Evolutionary conservation across 1,284 basidiomycete species (phyloP).

Genomic region (Taiwanofungus camphoratus): DNA sequence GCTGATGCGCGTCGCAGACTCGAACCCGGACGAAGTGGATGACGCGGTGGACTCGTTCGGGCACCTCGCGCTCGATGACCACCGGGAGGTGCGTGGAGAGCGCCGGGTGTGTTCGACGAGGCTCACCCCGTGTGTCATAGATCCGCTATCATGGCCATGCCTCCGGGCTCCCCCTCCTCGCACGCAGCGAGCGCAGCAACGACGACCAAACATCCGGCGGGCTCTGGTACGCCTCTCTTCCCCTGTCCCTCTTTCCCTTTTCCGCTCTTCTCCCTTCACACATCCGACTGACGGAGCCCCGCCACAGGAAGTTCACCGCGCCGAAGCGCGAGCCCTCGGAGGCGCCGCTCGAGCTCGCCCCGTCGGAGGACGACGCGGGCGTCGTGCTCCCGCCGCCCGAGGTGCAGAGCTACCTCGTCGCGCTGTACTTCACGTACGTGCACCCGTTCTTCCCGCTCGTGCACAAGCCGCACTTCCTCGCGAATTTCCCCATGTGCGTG

Average conservation of each 20-base stretch:
- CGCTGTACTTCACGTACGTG: slow-evolving; percentile 75
- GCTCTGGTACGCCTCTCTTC: slow-evolving; percentile 50
- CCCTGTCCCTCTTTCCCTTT: slow-evolving; percentile 50
- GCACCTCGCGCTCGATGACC: slow-evolving; percentile 77
- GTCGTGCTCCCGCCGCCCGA: slow-evolving; percentile 50
- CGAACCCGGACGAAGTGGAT: slow-evolving; percentile 32
- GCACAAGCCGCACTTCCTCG: slow-evolving; percentile 63
- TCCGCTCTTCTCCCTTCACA: slow-evolving; percentile 25
- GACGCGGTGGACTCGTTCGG: slow-evolving; percentile 63
- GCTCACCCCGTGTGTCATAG: slow-evolving; percentile 28
- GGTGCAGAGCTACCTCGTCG: slow-evolving; percentile 62
- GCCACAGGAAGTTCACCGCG: slow-evolving; percentile 47
- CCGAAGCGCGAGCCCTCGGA: slow-evolving; percentile 4
- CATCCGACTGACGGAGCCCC: no score
- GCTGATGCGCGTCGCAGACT: neutral
- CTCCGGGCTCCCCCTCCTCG: slow-evolving; percentile 73
- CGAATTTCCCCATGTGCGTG: slow-evolving; percentile 43
- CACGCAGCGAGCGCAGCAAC: slow-evolving; percentile 55
- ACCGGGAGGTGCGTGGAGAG: slow-evolving; percentile 52
- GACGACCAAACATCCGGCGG: slow-evolving; percentile 55
- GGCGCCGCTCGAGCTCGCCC: neutral
- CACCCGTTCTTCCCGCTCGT: slow-evolving; percentile 77
- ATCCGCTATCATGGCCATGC: slow-evolving; percentile 72
- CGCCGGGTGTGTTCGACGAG: neutral
- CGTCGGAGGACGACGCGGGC: slow-evolving; percentile 38